phyloP scores from a whole-genome alignment of 441 rosid species.

The Kokia cookei region DNA sequence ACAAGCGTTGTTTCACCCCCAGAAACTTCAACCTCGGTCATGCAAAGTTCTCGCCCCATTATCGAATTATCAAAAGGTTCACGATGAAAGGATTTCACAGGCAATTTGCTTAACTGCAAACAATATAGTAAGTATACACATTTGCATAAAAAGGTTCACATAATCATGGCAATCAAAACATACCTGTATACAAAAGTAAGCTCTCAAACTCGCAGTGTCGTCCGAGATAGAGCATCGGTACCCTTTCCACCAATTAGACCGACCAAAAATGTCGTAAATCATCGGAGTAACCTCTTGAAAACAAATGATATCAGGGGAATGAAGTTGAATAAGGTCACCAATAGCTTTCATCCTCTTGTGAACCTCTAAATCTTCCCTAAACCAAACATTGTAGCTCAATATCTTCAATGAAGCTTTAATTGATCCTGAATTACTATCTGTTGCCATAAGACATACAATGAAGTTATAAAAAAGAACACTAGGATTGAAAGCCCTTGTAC shows the following conservation, averaged over 20 bases:
- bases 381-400: conserved; percentile 95
- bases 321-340: conserved; percentile 64
- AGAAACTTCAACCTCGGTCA: conserved; percentile 54
- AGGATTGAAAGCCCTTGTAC: neutral
- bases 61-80: conserved; percentile 59
- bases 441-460: neutral
- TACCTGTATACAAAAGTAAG: conserved; percentile 88
- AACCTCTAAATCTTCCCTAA: conserved; percentile 85
- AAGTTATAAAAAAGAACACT: neutral
- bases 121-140: neutral
- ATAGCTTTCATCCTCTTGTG: conserved; percentile 71
- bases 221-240: conserved; percentile 60
- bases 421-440: conserved; percentile 33
- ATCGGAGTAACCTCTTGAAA: conserved; percentile 91
- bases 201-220: conserved; percentile 34
- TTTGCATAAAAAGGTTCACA: neutral
- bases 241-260: conserved; percentile 80
- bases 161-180: neutral
- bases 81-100: conserved; percentile 54
- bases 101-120: conserved; percentile 76
- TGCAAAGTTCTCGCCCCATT: conserved; percentile 84
- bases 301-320: conserved; percentile 82
- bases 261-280: conserved; percentile 56
- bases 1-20: conserved; percentile 46
- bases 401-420: conserved; percentile 43